Percentiles rank a stretch among this genome's conserved stretches.
Conservation (phyloP, 73 alveolate species). For the Breviolum minutum region DNA sequence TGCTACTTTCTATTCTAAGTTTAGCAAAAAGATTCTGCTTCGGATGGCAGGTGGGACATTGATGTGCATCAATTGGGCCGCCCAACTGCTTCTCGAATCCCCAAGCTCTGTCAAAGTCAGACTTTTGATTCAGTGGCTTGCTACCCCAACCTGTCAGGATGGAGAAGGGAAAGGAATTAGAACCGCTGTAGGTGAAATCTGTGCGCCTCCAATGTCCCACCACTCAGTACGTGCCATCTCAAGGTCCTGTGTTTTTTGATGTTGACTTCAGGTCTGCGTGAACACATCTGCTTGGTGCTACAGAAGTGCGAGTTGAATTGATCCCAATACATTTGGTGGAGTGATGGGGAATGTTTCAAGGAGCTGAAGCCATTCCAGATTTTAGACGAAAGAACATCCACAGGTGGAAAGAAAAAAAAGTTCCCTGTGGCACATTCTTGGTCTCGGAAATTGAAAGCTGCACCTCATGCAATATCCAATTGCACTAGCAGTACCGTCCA, state of each 20-base stretch:
- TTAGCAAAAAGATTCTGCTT: not conserved
- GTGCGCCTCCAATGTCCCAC: constrained; percentile 15
- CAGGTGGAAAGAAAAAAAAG: too few relatives aligned
- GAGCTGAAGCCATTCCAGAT: not conserved
- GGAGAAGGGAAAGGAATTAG: not conserved
- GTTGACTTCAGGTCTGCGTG: too few relatives aligned
- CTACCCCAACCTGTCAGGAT: constrained; percentile 25
- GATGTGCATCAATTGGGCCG: not conserved
- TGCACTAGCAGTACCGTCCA: too few relatives aligned
- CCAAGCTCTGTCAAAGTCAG: not conserved
- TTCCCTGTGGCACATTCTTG: too few relatives aligned
- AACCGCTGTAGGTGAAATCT: not conserved
- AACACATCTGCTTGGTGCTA: too few relatives aligned
- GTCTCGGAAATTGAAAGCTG: too few relatives aligned
- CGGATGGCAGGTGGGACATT: not conserved
- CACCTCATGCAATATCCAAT: too few relatives aligned
- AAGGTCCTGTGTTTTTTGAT: not conserved
- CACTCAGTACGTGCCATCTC: constrained; percentile 45
- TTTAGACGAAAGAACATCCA: not conserved
- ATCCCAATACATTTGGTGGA: not conserved
- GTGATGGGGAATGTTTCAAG: not conserved
- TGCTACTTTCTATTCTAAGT: too few relatives aligned
- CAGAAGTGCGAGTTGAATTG: not conserved
- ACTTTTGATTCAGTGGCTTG: not conserved
- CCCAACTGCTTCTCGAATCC: not conserved